Percentiles rank a stretch among this genome's conserved stretches.
phyloP scores from a whole-genome alignment of 805 yeast species.

The Lachancea kluyveri region DNA sequence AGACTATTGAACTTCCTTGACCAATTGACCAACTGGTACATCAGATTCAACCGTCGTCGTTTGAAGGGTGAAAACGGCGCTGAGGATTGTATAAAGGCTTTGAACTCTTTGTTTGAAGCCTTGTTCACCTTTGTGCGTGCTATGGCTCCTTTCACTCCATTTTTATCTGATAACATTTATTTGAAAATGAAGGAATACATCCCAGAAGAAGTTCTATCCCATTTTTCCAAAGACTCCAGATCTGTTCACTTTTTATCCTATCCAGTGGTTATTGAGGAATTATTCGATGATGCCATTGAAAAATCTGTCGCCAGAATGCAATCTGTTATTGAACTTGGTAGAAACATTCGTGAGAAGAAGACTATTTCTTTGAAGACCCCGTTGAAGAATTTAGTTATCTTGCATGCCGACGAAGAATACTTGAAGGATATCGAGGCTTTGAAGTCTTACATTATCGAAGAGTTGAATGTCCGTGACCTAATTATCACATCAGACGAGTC shows the following conservation, averaged over 20 bases:
- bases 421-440: conserved; percentile 72
- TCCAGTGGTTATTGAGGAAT: conserved; percentile 76
- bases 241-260: conserved; percentile 93
- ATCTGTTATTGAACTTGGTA: conserved; percentile 90
- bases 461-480: conserved; percentile 85
- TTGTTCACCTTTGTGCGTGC: conserved; percentile 84
- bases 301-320: conserved; percentile 93
- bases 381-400: conserved; percentile 75
- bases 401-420: conserved; percentile 72
- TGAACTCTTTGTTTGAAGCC: conserved; percentile 88
- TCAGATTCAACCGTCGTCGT: conserved; percentile 96
- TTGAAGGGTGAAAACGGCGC: conserved; percentile 89
- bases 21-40: conserved; percentile 97
- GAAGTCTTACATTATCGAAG: conserved; percentile 77
- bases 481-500: conserved; percentile 86
- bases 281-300: conserved; percentile 79
- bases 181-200: conserved; percentile 61
- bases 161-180: conserved; percentile 85
- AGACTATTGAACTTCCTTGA: conserved; percentile 83
- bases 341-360: conserved; percentile 95
- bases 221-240: conserved; percentile 52
- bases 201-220: conserved; percentile 49
- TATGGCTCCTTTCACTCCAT: conserved; percentile 99
- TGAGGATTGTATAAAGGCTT: conserved; percentile 77
- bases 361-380: conserved; percentile 93